phyloP scores from a whole-genome alignment of 2,329 filamentous ascomycete genomes.

The Periconia macrospinosa region DNA sequence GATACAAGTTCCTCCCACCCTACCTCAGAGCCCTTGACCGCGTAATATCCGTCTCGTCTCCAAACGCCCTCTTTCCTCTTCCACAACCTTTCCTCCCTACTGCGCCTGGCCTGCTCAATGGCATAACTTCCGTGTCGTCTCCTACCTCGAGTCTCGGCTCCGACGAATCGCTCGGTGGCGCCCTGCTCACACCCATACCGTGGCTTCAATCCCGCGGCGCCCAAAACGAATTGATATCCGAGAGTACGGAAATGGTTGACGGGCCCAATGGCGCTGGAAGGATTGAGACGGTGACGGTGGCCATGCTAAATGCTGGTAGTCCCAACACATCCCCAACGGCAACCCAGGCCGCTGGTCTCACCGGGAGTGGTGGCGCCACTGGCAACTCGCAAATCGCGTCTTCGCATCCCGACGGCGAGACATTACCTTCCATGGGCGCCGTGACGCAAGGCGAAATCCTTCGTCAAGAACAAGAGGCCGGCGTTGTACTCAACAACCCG shows the following conservation, averaged over 20 bases:
- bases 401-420: slow-evolving; percentile 38
- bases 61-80: slow-evolving; percentile 78
- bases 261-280: slow-evolving; percentile 77
- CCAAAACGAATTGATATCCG: slow-evolving; percentile 67
- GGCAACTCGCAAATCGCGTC: slow-evolving; percentile 32
- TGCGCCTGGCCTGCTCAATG: slow-evolving; percentile 62
- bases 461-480: slow-evolving; percentile 82
- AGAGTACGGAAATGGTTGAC: slow-evolving; percentile 78
- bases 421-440: slow-evolving; percentile 38
- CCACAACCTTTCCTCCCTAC: slow-evolving; percentile 61
- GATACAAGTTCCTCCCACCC: slow-evolving; percentile 79
- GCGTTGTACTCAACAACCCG: slow-evolving; percentile 66
- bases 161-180: slow-evolving; percentile 87
- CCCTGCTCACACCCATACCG: slow-evolving; percentile 88
- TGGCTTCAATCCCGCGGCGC: slow-evolving; percentile 64
- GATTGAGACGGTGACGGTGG: slow-evolving; percentile 79
- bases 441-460: slow-evolving; percentile 79
- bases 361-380: background rate
- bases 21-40: slow-evolving; percentile 92
- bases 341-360: background rate
- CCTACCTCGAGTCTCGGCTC: slow-evolving; percentile 62
- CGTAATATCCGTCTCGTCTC: slow-evolving; percentile 85
- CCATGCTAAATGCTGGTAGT: slow-evolving; percentile 48
- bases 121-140: slow-evolving; percentile 51
- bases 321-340: slow-evolving; percentile 3